These are phyloP conservation scores for Hortiboletus rubellus DNA, from an alignment of 1,284 basidiomycete species.

Conservation along the genomic window DNA sequence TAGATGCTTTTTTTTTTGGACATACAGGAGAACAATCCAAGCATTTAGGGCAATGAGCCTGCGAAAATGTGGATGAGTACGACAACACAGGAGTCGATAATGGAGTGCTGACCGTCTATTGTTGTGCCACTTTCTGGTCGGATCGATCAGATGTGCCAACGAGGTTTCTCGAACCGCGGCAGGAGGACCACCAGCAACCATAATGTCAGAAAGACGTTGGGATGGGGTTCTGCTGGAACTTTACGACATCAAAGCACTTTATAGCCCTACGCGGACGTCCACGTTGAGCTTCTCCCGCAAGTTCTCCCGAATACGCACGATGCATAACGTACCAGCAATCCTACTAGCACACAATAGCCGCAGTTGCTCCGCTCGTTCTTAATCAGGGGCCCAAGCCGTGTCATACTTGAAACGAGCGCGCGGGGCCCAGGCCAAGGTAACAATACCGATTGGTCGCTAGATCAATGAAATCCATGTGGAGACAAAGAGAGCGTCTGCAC, in stretches of 20 bases:
- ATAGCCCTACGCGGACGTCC: not conserved
- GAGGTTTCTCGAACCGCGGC: conserved; percentile 36
- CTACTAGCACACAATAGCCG: too few relatives aligned
- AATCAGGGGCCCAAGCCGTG: too few relatives aligned
- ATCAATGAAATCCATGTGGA: too few relatives aligned
- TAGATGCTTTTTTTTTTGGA: not conserved
- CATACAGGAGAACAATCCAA: conserved; percentile 69
- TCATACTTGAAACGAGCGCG: too few relatives aligned
- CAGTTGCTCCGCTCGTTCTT: too few relatives aligned
- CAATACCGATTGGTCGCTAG: too few relatives aligned
- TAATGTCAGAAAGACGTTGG: conserved; percentile 32
- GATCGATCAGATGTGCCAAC: conserved; percentile 60
- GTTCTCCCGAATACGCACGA: too few relatives aligned
- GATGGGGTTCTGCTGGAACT: too few relatives aligned
- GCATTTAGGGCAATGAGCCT: conserved; percentile 65
- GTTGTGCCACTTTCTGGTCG: conserved; percentile 68
- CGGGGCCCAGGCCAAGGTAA: too few relatives aligned
- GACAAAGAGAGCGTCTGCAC: too few relatives aligned
- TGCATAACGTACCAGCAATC: too few relatives aligned
- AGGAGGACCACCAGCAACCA: conserved; percentile 48
- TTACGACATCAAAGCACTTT: not conserved
- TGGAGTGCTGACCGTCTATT: conserved; percentile 56
- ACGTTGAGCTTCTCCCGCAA: too few relatives aligned
- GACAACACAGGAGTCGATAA: not conserved
- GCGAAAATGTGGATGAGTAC: conserved; percentile 6